These are phyloP conservation scores for Elsinoe arachidis DNA, from an alignment of 2,329 filamentous ascomycete genomes.

Conservation along the genomic window DNA sequence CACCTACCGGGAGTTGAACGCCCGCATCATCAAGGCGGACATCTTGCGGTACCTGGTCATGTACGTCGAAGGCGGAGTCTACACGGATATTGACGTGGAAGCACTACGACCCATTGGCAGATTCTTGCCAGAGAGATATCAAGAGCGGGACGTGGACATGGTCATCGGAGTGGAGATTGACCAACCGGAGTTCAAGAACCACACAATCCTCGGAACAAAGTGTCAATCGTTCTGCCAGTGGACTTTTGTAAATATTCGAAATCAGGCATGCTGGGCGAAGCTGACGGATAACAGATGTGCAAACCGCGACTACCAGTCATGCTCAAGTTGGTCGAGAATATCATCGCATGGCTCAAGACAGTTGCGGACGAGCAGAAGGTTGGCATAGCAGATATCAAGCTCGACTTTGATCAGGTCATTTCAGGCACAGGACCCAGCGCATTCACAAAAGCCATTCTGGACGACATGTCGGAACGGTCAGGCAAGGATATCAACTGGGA, in stretches of 20 bases:
- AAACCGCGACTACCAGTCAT: constrained; percentile 58
- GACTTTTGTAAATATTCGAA: constrained; percentile 23
- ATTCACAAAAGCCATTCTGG: constrained; percentile 56
- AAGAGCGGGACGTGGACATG: constrained; percentile 53
- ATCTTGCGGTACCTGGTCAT: constrained; percentile 56
- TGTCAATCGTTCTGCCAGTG: constrained; percentile 62
- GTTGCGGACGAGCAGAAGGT: constrained; percentile 50
- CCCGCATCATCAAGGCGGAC: constrained; percentile 57
- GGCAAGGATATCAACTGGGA: constrained; percentile 48
- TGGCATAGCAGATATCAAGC: constrained; percentile 47
- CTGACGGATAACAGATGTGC: constrained; percentile 49
- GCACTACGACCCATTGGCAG: constrained; percentile 42
- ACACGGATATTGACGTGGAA: constrained; percentile 51
- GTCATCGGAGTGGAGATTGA: constrained; percentile 62
- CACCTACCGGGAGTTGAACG: constrained; percentile 49
- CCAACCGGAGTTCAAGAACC: constrained; percentile 52
- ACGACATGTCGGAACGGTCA: constrained; percentile 48
- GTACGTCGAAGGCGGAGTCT: constrained; percentile 54
- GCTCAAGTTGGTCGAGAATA: constrained; percentile 57
- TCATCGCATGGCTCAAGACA: constrained; percentile 54
- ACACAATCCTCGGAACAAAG: constrained; percentile 57
- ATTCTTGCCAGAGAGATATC: constrained; percentile 53
- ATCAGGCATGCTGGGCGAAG: too few relatives aligned
- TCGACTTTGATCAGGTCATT: constrained; percentile 62
- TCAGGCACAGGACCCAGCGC: constrained; percentile 59